phyloP scores from a whole-genome alignment of 1,284 basidiomycete genomes.

The Heterobasidion occidentale region DNA sequence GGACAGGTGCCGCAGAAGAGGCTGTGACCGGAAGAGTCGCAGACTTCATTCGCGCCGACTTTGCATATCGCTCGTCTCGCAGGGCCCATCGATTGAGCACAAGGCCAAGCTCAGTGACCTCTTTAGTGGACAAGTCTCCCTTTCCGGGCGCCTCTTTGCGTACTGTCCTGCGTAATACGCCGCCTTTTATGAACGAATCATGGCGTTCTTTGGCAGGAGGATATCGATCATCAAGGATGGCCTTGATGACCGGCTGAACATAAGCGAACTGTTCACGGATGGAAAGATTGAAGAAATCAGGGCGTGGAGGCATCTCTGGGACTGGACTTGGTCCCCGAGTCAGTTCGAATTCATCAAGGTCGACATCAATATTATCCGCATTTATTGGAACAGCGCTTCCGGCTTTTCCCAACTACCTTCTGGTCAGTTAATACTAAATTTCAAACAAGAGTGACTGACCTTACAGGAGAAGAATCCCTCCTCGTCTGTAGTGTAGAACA shows the following conservation, averaged over 20 bases:
- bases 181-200: conserved; percentile 50
- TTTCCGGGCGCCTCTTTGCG: conserved; percentile 38
- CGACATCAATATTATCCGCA: conserved; percentile 26
- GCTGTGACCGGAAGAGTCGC: not conserved
- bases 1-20: too few relatives aligned
- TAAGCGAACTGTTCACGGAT: conserved; percentile 57
- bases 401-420: conserved; percentile 45
- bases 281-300: conserved; percentile 36
- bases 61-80: not conserved
- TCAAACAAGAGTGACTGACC: conserved; percentile 25
- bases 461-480: conserved; percentile 51
- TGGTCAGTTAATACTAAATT: conserved; percentile 5
- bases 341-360: conserved; percentile 10
- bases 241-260: conserved; percentile 50
- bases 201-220: conserved; percentile 41
- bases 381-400: conserved; percentile 39
- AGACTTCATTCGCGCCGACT: not conserved
- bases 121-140: conserved; percentile 43
- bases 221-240: conserved; percentile 49
- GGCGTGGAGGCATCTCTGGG: conserved; percentile 21
- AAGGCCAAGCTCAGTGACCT: conserved; percentile 39
- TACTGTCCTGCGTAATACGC: conserved; percentile 34
- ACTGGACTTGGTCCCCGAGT: not conserved
- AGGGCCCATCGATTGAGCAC: conserved; percentile 41
- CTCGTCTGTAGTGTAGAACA: conserved; percentile 50